phyloP scores from a whole-genome alignment of 768 basidiomycete genomes.

The Mycena pura region DNA sequence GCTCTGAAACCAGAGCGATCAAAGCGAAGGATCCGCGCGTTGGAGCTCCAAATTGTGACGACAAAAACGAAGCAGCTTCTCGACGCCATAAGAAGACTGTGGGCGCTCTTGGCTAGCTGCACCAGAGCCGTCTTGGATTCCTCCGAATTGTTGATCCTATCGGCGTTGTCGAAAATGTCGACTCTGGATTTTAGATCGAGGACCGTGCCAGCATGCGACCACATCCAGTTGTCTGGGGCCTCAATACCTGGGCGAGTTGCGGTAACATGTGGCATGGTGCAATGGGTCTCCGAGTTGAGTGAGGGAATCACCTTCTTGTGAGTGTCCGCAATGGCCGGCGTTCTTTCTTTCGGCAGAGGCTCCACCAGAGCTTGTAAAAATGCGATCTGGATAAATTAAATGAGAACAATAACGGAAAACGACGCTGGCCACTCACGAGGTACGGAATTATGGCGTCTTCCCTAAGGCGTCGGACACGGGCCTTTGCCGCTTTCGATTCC shows the following conservation, averaged over 20 bases:
- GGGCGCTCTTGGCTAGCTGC: slow-evolving; percentile 6
- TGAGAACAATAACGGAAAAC: background rate
- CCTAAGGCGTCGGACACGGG: background rate
- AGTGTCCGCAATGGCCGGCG: background rate
- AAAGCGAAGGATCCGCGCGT: slow-evolving; percentile 4
- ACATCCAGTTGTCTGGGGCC: background rate
- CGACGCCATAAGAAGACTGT: slow-evolving; percentile 3
- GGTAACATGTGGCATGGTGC: background rate
- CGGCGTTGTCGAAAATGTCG: background rate
- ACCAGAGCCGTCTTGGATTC: background rate
- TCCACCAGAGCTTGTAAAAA: background rate
- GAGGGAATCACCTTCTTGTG: background rate
- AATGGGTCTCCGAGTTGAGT: background rate
- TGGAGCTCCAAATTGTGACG: background rate
- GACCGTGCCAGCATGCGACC: background rate
- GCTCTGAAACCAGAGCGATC: slow-evolving; percentile 3
- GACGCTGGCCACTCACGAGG: background rate
- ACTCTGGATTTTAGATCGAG: background rate
- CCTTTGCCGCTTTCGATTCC: background rate
- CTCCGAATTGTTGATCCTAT: background rate
- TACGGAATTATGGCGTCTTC: background rate
- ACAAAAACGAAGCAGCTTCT: background rate
- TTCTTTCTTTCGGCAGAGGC: background rate
- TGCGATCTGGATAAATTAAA: background rate
- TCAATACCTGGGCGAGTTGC: background rate